Percentiles rank a stretch among this genome's conserved stretches.
Conservation (phyloP, 108 stramenopile species). For the Nannochloropsis granulata region DNA sequence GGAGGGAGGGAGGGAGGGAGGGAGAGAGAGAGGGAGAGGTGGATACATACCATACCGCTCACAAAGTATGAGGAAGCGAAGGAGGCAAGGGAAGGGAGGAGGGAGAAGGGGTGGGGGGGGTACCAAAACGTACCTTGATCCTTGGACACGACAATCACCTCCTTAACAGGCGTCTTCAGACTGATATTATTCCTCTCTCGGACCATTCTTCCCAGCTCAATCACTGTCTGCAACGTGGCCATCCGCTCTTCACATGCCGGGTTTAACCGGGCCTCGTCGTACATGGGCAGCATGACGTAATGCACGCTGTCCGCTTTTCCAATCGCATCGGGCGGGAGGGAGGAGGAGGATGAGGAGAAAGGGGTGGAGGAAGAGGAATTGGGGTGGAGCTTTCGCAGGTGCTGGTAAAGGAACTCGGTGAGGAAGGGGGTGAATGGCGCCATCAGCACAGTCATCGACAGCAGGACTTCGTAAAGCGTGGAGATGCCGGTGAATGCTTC, state of each 20-base stretch:
- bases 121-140: conserved; percentile 34
- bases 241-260: conserved; percentile 68
- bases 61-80: conserved; percentile 46
- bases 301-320: conserved; percentile 92
- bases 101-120: background rate
- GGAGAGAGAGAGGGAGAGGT: background rate
- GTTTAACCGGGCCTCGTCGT: conserved; percentile 63
- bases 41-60: background rate
- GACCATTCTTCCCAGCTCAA: conserved; percentile 76
- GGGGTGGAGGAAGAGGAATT: conserved; percentile 37
- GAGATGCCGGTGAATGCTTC: conserved; percentile 62
- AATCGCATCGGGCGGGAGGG: background rate
- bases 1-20: background rate
- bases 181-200: conserved; percentile 80
- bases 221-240: conserved; percentile 60
- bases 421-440: conserved; percentile 99
- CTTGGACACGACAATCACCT: conserved; percentile 68
- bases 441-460: conserved; percentile 82
- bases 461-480: conserved; percentile 86
- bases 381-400: conserved; percentile 76
- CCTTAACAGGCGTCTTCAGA: conserved; percentile 77
- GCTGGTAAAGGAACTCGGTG: conserved; percentile 92
- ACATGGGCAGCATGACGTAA: conserved; percentile 68
- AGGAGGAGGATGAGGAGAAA: background rate
- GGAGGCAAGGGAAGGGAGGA: conserved; percentile 31